Conservation (phyloP, 306 rosid species). For the Pterocarpus macrocarpus region DNA sequence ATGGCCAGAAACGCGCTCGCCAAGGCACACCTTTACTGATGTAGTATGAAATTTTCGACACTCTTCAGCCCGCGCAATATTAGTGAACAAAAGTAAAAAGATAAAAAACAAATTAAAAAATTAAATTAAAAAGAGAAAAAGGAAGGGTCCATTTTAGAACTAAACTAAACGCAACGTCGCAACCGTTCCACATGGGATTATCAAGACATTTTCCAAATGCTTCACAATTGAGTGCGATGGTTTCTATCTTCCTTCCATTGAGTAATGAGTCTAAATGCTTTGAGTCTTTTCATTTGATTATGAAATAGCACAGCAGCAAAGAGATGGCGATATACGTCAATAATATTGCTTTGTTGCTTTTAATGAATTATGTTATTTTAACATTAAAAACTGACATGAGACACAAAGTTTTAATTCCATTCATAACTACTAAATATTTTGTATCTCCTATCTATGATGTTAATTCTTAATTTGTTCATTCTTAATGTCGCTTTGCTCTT, state of each 20-base stretch:
- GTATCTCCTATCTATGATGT: too few species aligned
- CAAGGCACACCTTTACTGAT: too few species aligned
- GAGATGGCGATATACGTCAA: neutral
- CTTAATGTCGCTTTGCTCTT: too few species aligned
- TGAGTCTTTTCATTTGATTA: conserved; percentile 3
- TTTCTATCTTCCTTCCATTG: neutral
- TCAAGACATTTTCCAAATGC: neutral
- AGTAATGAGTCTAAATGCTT: neutral
- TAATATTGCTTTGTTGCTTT: conserved; percentile 20
- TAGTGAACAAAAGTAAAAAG: neutral
- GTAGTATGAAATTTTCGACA: too few species aligned
- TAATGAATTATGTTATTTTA: neutral
- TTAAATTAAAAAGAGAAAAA: neutral
- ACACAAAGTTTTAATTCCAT: too few species aligned
- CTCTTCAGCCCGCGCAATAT: neutral
- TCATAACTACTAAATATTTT: too few species aligned
- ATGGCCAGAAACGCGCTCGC: too few species aligned
- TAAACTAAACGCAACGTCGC: neutral
- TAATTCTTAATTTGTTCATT: too few species aligned
- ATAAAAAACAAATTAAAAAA: neutral
- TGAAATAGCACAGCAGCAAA: conserved; percentile 26
- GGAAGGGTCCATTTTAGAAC: neutral
- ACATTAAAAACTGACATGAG: too few species aligned
- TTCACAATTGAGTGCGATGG: neutral
- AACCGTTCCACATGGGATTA: neutral